These are phyloP conservation scores for Diaporthe sp. DNA, from an alignment of 2,329 filamentous ascomycete species.

Conservation along the genomic window DNA sequence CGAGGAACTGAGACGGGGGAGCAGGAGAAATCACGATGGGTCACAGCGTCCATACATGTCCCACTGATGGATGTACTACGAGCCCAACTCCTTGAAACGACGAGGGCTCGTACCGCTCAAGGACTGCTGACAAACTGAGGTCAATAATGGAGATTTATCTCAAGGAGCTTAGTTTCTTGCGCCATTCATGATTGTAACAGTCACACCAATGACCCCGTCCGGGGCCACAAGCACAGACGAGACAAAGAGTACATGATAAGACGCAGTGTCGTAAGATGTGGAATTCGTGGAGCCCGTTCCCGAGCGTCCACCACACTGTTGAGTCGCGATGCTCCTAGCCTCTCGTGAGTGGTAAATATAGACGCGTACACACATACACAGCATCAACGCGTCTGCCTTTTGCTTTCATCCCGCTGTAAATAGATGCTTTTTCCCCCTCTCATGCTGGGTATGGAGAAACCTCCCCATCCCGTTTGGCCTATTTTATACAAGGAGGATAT, in stretches of 20 bases:
- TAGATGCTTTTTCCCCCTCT: slow-evolving; percentile 12
- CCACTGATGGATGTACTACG: no score
- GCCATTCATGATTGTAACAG: no score
- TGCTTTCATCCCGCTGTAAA: not conserved
- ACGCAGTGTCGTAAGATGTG: not conserved
- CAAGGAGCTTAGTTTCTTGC: not conserved
- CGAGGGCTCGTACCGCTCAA: no score
- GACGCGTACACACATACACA: slow-evolving; percentile 11
- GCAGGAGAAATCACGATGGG: not conserved
- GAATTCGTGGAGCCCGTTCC: slow-evolving; percentile 12
- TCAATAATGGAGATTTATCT: not conserved
- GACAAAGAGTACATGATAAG: not conserved
- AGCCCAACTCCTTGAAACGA: no score
- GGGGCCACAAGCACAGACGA: not conserved
- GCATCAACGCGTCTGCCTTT: slow-evolving; percentile 2
- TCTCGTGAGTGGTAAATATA: slow-evolving; percentile 8
- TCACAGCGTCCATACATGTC: not conserved
- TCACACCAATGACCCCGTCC: no score
- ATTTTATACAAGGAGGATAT: slow-evolving; percentile 18
- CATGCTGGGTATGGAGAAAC: not conserved
- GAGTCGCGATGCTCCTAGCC: slow-evolving; percentile 38
- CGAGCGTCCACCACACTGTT: slow-evolving; percentile 7
- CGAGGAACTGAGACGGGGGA: not conserved
- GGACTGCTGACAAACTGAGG: no score
- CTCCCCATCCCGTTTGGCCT: not conserved